A percentile compares a stretch with the other conserved stretches of the same genome.
phyloP scores from a whole-genome alignment of 1,139 yeast species.

The Debaryomyces coudertii region DNA sequence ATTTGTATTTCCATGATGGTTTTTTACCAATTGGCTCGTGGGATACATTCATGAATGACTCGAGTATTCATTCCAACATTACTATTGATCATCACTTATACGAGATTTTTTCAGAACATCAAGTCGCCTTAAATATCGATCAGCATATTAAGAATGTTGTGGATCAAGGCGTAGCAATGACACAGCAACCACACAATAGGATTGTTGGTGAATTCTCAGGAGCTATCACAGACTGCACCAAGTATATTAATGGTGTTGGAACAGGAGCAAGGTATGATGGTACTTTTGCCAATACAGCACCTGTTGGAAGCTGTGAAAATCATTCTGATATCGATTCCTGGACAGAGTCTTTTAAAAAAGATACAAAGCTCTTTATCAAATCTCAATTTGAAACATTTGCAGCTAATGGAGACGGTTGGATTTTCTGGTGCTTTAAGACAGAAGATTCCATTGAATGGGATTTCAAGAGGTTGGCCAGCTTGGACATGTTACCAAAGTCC shows the following conservation, averaged over 20 bases:
- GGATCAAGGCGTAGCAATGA: slow-evolving; percentile 20
- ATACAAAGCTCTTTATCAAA: slow-evolving; percentile 22
- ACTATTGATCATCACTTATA: slow-evolving; percentile 31
- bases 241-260: slow-evolving; percentile 30
- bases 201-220: slow-evolving; percentile 34
- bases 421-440: slow-evolving; percentile 31
- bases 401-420: slow-evolving; percentile 25
- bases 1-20: slow-evolving; percentile 27
- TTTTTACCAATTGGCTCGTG: slow-evolving; percentile 25
- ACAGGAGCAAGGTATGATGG: slow-evolving; percentile 29
- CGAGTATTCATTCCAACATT: slow-evolving; percentile 12
- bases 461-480: slow-evolving; percentile 15
- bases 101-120: slow-evolving; percentile 26
- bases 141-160: slow-evolving; percentile 22
- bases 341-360: slow-evolving; percentile 18
- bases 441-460: slow-evolving; percentile 30
- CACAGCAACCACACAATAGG: slow-evolving; percentile 20
- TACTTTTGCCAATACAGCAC: slow-evolving; percentile 14
- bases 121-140: slow-evolving; percentile 18
- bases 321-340: slow-evolving; percentile 21
- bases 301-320: slow-evolving; percentile 23
- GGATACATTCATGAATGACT: slow-evolving; percentile 21
- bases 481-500: slow-evolving; percentile 9
- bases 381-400: slow-evolving; percentile 25
- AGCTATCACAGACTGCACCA: slow-evolving; percentile 32